Evolutionary conservation across 1,284 basidiomycete species (phyloP).

Genomic region (Irpex sp.): DNA sequence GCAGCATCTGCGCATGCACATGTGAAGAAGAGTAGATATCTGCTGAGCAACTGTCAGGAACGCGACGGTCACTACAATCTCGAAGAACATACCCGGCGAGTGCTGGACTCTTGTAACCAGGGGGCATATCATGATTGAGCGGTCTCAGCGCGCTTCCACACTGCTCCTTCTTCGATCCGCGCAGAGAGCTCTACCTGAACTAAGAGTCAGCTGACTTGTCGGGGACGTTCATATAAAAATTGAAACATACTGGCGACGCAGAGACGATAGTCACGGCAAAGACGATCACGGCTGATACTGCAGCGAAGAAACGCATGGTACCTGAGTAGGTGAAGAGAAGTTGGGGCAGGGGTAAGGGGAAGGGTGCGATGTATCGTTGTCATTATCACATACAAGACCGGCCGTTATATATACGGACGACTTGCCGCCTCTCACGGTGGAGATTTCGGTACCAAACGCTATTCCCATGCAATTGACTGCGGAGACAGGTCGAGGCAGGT

Average conservation of each 20-base stretch:
- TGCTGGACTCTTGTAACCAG: not conserved
- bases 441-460: not conserved
- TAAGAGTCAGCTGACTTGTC: not conserved
- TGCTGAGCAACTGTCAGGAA: not conserved
- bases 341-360: not conserved
- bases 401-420: not conserved
- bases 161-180: not conserved
- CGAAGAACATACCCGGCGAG: not conserved
- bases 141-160: not conserved
- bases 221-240: not conserved
- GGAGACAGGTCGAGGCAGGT: not conserved
- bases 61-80: not conserved
- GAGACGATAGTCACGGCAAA: not conserved
- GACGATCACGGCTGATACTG: not conserved
- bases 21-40: not conserved
- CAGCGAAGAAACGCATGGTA: conserved; percentile 1
- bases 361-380: not conserved
- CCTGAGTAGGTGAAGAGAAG: not conserved
- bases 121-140: not conserved
- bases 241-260: not conserved
- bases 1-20: not conserved
- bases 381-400: not conserved
- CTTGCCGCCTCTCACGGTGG: not conserved
- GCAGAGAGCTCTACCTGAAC: not conserved
- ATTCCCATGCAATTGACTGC: not conserved